Base-by-base conservation (phyloP, 2,329 filamentous ascomycete species). In the Triangularia setosa region DNA sequence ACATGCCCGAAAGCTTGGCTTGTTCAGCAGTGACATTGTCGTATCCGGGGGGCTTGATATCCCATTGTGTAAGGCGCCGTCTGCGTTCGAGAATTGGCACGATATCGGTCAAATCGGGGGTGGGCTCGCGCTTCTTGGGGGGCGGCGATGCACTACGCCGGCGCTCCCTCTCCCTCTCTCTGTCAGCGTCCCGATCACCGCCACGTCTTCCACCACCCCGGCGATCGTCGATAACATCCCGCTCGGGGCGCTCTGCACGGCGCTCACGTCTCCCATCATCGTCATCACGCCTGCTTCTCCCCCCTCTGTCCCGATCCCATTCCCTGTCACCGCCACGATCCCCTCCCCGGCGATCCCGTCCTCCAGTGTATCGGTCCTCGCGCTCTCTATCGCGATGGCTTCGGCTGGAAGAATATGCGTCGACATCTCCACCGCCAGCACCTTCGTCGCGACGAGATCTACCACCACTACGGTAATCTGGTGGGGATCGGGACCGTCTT, bases 1-100 rank as follows among this genome's bases (percentile, higher is more conserved):
- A 99, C 95, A 99, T 97, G 81, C 94, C 90, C 70, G 96, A 99
- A 54, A 99, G 84, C 82, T 99, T 99, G 59, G 95, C 96, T 77
- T 99, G 96, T 78, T 99, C 96, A 23, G 95, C 93, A 2, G 95
- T 97, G 69, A 99, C 94, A 77, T 95, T 96, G 75, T 99, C 96
- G 74, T 99, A 99, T 54, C 95, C 94, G 16, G 93, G 92, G 5
- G 95, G 95, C 80, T 99, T 99, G 77, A 99, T 97, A 76, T 99
- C 96, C 95, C 95, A 99, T 78, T 99, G 96, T 35, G 93, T 98
- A 82, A 99, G 81, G 65, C 95, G 90, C 71, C 96, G 90, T 82
- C 93, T 95, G 72, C 94, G 89, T 73, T 94, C 89, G 68, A 93
- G 81, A 65, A 99, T 83, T 3, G 92, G 86, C n/a, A 90, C 82